phyloP scores from a whole-genome alignment of 306 rosid genomes.

The Morella rubra region DNA sequence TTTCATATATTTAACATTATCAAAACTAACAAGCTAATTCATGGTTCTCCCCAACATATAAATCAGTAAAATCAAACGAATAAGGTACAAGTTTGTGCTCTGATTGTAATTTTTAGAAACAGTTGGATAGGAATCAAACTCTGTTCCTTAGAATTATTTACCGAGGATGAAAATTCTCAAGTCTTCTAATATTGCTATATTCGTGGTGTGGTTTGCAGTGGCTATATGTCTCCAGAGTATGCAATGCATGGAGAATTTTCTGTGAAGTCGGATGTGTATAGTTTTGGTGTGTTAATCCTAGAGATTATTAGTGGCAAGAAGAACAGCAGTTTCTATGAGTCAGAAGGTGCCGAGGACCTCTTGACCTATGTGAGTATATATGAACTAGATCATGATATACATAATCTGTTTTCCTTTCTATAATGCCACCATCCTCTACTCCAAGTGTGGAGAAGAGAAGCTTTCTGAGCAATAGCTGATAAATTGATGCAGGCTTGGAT shows the following conservation, averaged over 20 bases:
- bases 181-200: neutral
- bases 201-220: constrained; percentile 8
- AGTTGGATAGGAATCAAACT: neutral
- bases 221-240: constrained; percentile 33
- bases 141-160: neutral
- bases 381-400: neutral
- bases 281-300: constrained; percentile 26
- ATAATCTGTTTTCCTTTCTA: too few relatives aligned
- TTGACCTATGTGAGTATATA: constrained; percentile 23
- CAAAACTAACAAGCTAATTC: neutral
- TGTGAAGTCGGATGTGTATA: constrained; percentile 26
- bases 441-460: too few relatives aligned
- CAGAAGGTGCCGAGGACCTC: constrained; percentile 24
- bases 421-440: too few relatives aligned
- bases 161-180: neutral
- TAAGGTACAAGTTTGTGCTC: neutral
- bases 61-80: neutral
- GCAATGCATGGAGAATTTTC: constrained; percentile 27
- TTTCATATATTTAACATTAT: neutral
- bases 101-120: neutral
- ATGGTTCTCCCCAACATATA: neutral
- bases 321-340: constrained; percentile 19
- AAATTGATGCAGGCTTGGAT: constrained; percentile 14
- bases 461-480: neutral
- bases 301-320: constrained; percentile 30